Evolutionary conservation across 2,329 filamentous ascomycete genomes (phyloP), one percentile per base, ranked within the genome.

Genomic region (Cryphonectria nitschkei): DNA sequence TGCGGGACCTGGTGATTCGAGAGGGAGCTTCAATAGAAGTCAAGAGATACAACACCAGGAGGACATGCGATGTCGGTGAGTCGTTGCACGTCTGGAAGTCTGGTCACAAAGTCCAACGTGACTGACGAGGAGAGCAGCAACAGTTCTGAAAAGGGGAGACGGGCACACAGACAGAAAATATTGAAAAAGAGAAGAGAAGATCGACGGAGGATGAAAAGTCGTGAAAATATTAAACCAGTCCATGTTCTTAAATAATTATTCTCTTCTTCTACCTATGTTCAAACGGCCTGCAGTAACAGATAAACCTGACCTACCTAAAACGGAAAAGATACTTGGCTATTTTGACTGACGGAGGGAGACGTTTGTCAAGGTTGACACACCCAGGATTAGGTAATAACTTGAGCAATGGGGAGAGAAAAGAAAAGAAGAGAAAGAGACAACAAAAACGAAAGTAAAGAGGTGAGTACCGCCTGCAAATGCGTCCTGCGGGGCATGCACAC

Each of bases 1-100:
- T 72, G 68, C 72, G 62, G 68, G 63, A 74, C 68, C 64, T 68
- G 41, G 41, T 64, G 71, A 68, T 72, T 72, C 71, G 50, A 72
- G 69, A 68, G 39, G 39, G 70, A 61, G 54, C 37, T 34, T 34
- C 61, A 62, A 22, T 50, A 50, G 46, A n/a, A 50, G 32, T 46
- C 39, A 64, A 41, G 37, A 71, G 22, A 32, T 61, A 64, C 39
- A 54, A 50, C 50, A 52, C 63, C 37, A 46, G 39, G 6, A 60
- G 34, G 26, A 41, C 39, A 34, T 68, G 70, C 52, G 69, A 65
- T 43, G 60, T 65, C 58, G 60, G 26, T 70, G 64, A 54, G 43
- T 29, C 41, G 64, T 43, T 16, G 41, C 61, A 56, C 37, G 37
- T 62, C 16, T 68, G 63, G 14, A n/a, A 39, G 68, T 46, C n/a